These are phyloP conservation scores for Stenocarpella maydis DNA, from an alignment of 2,329 filamentous ascomycete genomes.

Conservation along the genomic window DNA sequence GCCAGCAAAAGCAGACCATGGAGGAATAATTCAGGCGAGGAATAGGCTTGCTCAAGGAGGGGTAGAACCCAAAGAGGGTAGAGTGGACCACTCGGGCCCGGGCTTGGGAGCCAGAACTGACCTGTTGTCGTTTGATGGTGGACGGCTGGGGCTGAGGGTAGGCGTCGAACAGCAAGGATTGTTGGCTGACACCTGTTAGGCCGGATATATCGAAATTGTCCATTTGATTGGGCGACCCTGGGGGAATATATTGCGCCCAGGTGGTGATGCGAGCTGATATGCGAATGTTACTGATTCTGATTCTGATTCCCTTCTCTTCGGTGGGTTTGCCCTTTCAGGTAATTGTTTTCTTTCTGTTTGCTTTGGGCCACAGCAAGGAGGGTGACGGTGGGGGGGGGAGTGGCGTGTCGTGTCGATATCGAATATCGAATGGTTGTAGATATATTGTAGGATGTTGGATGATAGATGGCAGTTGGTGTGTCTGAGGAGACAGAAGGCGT, in stretches of 20 bases:
- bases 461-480: not conserved
- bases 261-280: conserved; percentile 18
- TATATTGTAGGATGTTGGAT: conserved; percentile 20
- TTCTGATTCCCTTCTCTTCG: not conserved
- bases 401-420: conserved; percentile 27
- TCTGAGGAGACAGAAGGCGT: conserved; percentile 25
- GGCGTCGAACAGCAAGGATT: conserved; percentile 32
- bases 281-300: conserved; percentile 4
- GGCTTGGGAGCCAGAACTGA: conserved; percentile 27
- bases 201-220: conserved; percentile 33
- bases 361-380: not conserved
- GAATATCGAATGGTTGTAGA: conserved; percentile 18
- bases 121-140: conserved; percentile 35
- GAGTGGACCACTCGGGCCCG: conserved; percentile 10
- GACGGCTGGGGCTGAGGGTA: conserved; percentile 34
- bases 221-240: conserved; percentile 32
- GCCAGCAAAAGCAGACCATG: conserved; percentile 28
- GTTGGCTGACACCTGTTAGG: conserved; percentile 34
- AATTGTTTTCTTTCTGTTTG: not conserved
- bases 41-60: conserved; percentile 7
- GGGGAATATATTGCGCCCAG: not conserved
- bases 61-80: conserved; percentile 4
- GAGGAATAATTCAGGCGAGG: conserved; percentile 4
- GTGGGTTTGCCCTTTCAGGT: conserved; percentile 7
- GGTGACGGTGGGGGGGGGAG: conserved; percentile 5